Evolutionary conservation across 306 rosid species (phyloP), one percentile per base, ranked within the genome.

Genomic region (Begonia peltatifolia): DNA sequence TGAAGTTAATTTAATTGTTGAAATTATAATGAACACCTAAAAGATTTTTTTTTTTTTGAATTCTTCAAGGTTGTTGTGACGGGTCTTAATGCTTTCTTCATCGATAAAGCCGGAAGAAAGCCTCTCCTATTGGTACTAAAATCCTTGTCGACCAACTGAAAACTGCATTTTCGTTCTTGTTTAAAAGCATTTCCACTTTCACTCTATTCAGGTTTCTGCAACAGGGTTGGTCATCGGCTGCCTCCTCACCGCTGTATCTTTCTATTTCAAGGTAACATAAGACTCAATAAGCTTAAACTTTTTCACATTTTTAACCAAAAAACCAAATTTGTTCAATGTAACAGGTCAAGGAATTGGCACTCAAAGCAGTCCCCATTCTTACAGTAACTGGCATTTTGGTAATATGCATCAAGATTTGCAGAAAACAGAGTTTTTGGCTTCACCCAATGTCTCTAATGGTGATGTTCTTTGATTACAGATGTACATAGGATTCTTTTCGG

Each of bases 61-160:
- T 60, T 60, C 63, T 57, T 52, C 52, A 69, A 85, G 95, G 57
- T 90, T 68, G 64, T 79, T 41, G 56, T 83, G 60, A 83, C 94
- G 18, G 82, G 73, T 47, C 14, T 80, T 36, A 84, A 85, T 55
- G 86, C 82, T 46, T 63, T 53, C 42, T 56, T 90, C 16, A 62
- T 85, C 54, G 97, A 90, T 69, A 78, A 15, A 67, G 73, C 71
- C 9, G 95, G 94, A 67, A 75, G 94, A 71, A 90, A 86, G 79
- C 97, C 95, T 57, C 78, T 90, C 23, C 58, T 83, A 50, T 50
- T 90, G 83, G 97, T 80, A 78, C 58, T 43, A 55, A 47, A 14
- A 1, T 44, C 48, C 48, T 10, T 44, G 7, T 44, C 48, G 48
- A n/a, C n/a, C 6, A 44, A n/a, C 14, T 44, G 14, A 44, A 44